These are phyloP conservation scores for Knoxdaviesia proteae DNA, from an alignment of 2,329 filamentous ascomycete species.

Conservation along the genomic window DNA sequence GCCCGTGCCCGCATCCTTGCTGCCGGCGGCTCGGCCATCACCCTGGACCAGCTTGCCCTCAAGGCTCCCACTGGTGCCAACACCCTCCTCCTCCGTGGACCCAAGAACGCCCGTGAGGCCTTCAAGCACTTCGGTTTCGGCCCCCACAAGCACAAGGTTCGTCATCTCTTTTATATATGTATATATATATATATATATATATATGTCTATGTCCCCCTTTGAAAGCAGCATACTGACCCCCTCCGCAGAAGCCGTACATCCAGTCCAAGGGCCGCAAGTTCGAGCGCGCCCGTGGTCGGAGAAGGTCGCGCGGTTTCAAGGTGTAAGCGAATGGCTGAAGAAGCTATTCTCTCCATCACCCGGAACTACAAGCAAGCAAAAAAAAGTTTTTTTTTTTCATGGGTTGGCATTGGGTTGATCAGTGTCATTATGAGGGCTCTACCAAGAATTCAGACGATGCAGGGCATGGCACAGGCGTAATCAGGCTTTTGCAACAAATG, in stretches of 20 bases:
- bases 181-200: not conserved
- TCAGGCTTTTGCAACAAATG: not conserved
- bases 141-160: constrained; percentile 90
- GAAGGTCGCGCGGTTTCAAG: constrained; percentile 98
- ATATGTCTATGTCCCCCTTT: not conserved
- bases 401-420: constrained; percentile 1
- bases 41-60: constrained; percentile 91
- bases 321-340: constrained; percentile 44
- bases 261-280: constrained; percentile 99
- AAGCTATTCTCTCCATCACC: constrained; percentile 2
- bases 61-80: constrained; percentile 90
- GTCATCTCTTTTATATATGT: constrained; percentile 8
- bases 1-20: constrained; percentile 84
- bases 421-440: no score
- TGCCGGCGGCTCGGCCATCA: constrained; percentile 86
- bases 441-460: no score
- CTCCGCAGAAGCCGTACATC: constrained; percentile 70
- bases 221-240: constrained; percentile 12
- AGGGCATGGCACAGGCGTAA: no score
- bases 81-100: constrained; percentile 89
- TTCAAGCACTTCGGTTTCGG: constrained; percentile 99
- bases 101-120: constrained; percentile 95
- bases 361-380: not conserved
- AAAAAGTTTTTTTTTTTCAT: constrained; percentile 2
- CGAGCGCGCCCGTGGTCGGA: constrained; percentile 96